phyloP scores from a whole-genome alignment of 805 yeast species.

The Peterozyma xylosa region DNA sequence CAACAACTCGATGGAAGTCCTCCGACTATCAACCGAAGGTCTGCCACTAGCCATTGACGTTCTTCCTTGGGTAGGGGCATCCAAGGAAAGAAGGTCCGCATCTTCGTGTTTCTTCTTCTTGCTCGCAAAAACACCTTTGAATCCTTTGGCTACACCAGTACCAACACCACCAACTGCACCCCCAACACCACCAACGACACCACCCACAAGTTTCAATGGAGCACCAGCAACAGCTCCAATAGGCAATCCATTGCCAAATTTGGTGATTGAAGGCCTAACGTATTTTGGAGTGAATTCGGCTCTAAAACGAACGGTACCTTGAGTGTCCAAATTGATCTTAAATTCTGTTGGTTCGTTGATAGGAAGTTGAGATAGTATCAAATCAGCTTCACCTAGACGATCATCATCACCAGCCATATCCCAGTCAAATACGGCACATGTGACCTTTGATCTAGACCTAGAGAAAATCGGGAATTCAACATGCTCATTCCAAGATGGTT shows the following conservation, averaged over 20 bases:
- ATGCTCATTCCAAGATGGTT: conserved; percentile 74
- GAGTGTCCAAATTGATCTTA: conserved; percentile 48
- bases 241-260: conserved; percentile 33
- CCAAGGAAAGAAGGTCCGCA: conserved; percentile 5
- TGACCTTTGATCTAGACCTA: conserved; percentile 44
- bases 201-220: conserved; percentile 42
- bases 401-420: conserved; percentile 69
- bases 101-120: conserved; percentile 12
- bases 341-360: conserved; percentile 34
- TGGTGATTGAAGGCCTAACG: conserved; percentile 48
- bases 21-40: not conserved
- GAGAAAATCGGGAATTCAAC: conserved; percentile 55
- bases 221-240: conserved; percentile 32
- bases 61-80: not conserved
- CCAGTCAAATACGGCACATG: conserved; percentile 61
- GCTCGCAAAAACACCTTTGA: conserved; percentile 37
- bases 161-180: conserved; percentile 30
- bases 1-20: conserved; percentile 3
- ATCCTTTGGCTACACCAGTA: conserved; percentile 32
- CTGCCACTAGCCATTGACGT: conserved; percentile 3
- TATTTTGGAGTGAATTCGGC: conserved; percentile 60
- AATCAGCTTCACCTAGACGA: conserved; percentile 40
- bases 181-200: conserved; percentile 28
- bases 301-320: conserved; percentile 49
- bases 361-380: conserved; percentile 44